Evolutionary conservation across 139 green algal genomes (phyloP), one percentile per base, ranked within the genome.

Genomic region (Haematococcus sp.): DNA sequence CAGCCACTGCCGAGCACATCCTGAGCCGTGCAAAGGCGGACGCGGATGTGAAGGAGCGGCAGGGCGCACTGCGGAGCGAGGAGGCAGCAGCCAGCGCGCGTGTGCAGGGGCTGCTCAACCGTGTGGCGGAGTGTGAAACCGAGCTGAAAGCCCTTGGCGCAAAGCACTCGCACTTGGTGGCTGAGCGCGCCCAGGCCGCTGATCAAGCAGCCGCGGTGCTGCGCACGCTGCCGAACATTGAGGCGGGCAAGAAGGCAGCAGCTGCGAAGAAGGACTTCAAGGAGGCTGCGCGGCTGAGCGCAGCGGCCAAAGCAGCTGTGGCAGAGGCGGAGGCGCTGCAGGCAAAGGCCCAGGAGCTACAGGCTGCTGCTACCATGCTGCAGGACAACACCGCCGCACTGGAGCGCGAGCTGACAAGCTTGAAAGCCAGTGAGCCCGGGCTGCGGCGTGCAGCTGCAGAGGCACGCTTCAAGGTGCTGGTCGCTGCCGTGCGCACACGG

Each of bases 221-320:
- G 31, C 40, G 40, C 40, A 49, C 40, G 11, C 11, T 49, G 40
- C 61, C 31, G 11, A 3, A n/a, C 2, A 16, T 68, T 16, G 32
- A 68, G 32, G 61, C 61, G 27, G 61, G 25, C 32, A 68, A 68
- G 61, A 51, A 68, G 20, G 31, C 61, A 31, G 61, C 61, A 7
- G 61, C 22, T n/a, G 61, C 32, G 9, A 28, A 51, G 32, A 28
- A 31, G 61, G 61, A 68, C 61, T 68, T 52, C 61, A 49, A 51
- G 32, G 32, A 68, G 61, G 61, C 61, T 16, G 61, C 61, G 4
- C 32, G 61, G 16, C 32, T 68, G 61, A 16, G 40, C 7, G 27
- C 58, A n/a, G 23, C 58, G 16, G 20, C 28, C n/a, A 33, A 34
- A n/a, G 11, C 23, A 34, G 58, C n/a, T 4, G 16, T n/a, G 4